These are phyloP conservation scores for Parasarocladium wereldwijsianum DNA, from an alignment of 2,329 filamentous ascomycete species.

Conservation along the genomic window DNA sequence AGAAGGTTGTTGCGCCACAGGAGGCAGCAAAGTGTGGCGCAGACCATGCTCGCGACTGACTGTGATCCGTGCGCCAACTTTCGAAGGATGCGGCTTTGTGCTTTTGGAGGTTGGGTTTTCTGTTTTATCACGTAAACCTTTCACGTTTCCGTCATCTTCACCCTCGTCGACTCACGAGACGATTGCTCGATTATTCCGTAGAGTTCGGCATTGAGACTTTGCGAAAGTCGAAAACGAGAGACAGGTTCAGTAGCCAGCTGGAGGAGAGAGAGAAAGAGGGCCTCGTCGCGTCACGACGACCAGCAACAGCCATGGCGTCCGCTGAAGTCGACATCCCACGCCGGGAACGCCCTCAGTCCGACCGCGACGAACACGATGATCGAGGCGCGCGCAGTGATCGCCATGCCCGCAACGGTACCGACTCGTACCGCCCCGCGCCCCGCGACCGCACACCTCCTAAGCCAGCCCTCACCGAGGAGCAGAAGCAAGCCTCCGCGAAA, in stretches of 20 bases:
- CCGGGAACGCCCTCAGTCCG: slow-evolving; percentile 17
- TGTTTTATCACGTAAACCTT: too few relatives aligned
- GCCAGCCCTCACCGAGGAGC: slow-evolving; percentile 48
- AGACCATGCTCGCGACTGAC: too few relatives aligned
- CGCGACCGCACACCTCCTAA: slow-evolving; percentile 17
- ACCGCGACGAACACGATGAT: slow-evolving; percentile 11
- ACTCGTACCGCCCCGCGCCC: slow-evolving; percentile 32
- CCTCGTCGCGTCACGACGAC: too few relatives aligned
- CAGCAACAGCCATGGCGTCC: slow-evolving; percentile 28
- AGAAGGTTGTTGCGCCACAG: slow-evolving; percentile 2
- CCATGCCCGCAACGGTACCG: slow-evolving; percentile 28
- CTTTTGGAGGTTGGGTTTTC: background rate
- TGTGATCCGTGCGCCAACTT: slow-evolving; percentile 5
- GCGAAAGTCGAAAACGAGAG: too few relatives aligned
- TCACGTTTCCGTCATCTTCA: too few relatives aligned
- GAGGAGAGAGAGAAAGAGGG: slow-evolving; percentile 6
- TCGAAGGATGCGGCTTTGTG: slow-evolving; percentile 1
- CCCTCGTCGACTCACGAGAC: too few relatives aligned
- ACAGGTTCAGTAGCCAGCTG: too few relatives aligned
- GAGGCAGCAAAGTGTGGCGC: too few relatives aligned
- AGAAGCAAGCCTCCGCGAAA: slow-evolving; percentile 78
- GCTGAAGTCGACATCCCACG: slow-evolving; percentile 26
- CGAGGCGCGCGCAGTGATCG: slow-evolving; percentile 8
- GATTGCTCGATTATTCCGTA: too few relatives aligned
- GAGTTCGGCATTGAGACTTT: too few relatives aligned